Conservation (phyloP, 257 asterid genomes). For the Jacaranda copaia region DNA sequence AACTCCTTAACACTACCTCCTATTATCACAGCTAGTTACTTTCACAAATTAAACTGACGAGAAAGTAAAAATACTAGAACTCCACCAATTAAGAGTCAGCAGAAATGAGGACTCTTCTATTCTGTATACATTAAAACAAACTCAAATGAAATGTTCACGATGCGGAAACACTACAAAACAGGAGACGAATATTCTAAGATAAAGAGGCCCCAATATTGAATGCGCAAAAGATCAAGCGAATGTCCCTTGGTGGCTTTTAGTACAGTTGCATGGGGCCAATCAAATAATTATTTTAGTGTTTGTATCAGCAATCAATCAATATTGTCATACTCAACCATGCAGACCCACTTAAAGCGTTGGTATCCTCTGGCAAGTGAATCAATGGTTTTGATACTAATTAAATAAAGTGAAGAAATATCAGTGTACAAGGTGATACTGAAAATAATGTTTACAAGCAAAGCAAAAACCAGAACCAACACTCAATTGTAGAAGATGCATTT, state of each 20-base stretch:
- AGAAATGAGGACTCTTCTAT: background rate
- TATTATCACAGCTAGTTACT: background rate
- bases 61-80: background rate
- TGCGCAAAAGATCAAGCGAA: background rate
- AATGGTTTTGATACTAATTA: background rate
- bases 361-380: background rate
- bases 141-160: background rate
- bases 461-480: background rate
- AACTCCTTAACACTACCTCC: background rate
- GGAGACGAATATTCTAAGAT: background rate
- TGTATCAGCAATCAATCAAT: background rate
- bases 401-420: background rate
- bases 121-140: background rate
- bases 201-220: constrained; percentile 15
- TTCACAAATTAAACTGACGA: background rate
- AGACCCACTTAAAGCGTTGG: background rate
- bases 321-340: background rate
- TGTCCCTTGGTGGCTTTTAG: background rate
- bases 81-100: background rate
- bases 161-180: constrained; percentile 12
- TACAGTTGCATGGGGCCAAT: background rate
- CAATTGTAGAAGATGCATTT: background rate
- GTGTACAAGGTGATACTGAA: background rate
- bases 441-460: background rate
- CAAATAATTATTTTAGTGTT: background rate